Evolutionary conservation across 192 early-diverging fungal species (phyloP).

Genomic region (Coemansia sp.): DNA sequence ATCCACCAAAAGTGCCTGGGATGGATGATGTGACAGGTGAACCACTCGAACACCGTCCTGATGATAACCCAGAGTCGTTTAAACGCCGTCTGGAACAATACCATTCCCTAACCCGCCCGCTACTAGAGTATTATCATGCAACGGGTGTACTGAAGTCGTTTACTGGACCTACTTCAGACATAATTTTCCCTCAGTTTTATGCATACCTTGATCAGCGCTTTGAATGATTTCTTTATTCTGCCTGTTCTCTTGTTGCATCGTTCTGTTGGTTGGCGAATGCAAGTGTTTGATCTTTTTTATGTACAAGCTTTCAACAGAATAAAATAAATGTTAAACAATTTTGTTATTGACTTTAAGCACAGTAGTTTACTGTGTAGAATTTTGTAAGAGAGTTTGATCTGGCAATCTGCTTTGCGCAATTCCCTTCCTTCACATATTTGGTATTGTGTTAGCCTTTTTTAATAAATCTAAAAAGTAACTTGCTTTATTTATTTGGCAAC

Average conservation of each 20-base stretch:
- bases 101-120: slow-evolving; percentile 71
- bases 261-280: no score
- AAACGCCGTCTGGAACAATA: slow-evolving; percentile 75
- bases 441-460: no score
- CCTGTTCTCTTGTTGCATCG: no score
- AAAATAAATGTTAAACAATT: background rate
- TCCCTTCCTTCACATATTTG: no score
- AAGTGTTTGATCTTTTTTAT: no score
- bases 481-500: no score
- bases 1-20: slow-evolving; percentile 80
- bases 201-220: slow-evolving; percentile 41
- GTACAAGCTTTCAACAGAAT: no score
- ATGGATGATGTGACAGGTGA: slow-evolving; percentile 95
- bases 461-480: no score
- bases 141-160: slow-evolving; percentile 67
- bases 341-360: no score
- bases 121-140: slow-evolving; percentile 79
- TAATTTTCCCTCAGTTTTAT: slow-evolving; percentile 86
- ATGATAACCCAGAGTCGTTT: slow-evolving; percentile 87
- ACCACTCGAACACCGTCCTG: slow-evolving; percentile 77
- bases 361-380: no score
- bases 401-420: no score
- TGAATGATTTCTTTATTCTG: slow-evolving; percentile 17
- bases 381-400: no score
- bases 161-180: slow-evolving; percentile 80